These are phyloP conservation scores for Angomonas ambiguus DNA, from an alignment of 208 protist genomes.

Conservation along the genomic window DNA sequence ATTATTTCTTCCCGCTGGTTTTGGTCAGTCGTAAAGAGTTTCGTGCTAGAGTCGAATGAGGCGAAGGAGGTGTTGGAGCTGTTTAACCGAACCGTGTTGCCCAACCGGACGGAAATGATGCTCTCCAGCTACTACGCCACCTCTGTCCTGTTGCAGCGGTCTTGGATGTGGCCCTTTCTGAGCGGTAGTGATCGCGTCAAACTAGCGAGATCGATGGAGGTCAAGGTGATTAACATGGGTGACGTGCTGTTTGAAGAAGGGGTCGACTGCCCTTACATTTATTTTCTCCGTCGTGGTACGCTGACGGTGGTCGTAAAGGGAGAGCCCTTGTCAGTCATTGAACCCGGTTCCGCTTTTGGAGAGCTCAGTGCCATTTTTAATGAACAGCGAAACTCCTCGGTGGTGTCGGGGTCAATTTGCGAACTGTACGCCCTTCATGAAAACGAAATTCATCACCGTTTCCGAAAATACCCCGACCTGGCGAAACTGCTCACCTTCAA, in stretches of 20 bases:
- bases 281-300: constrained; percentile 74
- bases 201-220: constrained; percentile 63
- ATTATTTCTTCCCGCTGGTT: constrained; percentile 78
- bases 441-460: constrained; percentile 40
- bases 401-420: constrained; percentile 61
- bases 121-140: constrained; percentile 62
- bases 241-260: constrained; percentile 76
- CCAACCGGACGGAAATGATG: constrained; percentile 60
- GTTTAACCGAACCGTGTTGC: constrained; percentile 47
- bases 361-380: constrained; percentile 78
- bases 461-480: constrained; percentile 57
- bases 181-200: constrained; percentile 69
- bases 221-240: constrained; percentile 63
- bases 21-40: constrained; percentile 66
- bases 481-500: constrained; percentile 32
- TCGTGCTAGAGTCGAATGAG: constrained; percentile 26
- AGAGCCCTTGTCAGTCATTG: constrained; percentile 53
- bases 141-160: constrained; percentile 66
- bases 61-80: constrained; percentile 38
- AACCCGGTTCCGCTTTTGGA: constrained; percentile 67
- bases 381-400: constrained; percentile 67
- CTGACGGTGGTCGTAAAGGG: constrained; percentile 62
- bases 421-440: constrained; percentile 79
- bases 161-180: constrained; percentile 82
- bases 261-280: constrained; percentile 60